phyloP scores from a whole-genome alignment of 116 monocot genomes.

The Iris pallida region DNA sequence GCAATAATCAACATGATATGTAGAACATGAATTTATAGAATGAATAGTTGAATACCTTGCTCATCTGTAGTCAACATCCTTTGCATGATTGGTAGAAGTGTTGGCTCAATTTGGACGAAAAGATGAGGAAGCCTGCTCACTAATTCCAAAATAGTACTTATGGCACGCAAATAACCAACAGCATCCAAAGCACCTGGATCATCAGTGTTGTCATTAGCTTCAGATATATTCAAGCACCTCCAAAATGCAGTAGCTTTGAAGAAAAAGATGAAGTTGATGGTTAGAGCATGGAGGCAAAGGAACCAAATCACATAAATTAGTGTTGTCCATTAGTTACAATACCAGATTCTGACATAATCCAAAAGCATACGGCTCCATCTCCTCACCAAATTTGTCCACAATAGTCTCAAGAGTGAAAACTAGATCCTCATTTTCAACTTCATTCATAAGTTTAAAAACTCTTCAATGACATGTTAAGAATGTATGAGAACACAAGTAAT shows the following conservation, averaged over 20 bases:
- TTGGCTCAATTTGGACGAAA: constrained; percentile 86
- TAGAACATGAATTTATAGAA: not conserved
- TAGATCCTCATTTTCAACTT: constrained; percentile 99
- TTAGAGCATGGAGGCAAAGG: not conserved
- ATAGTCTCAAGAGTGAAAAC: constrained; percentile 98
- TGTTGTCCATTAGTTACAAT: constrained; percentile 8
- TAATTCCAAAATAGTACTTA: constrained; percentile 95
- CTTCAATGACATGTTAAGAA: constrained; percentile 13
- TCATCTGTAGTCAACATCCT: constrained; percentile 93
- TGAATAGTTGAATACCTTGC: constrained; percentile 63
- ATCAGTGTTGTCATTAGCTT: constrained; percentile 79
- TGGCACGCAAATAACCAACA: constrained; percentile 95
- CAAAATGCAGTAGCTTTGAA: constrained; percentile 88
- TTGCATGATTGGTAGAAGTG: constrained; percentile 80
- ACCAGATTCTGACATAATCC: constrained; percentile 98
- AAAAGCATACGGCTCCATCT: constrained; percentile 98
- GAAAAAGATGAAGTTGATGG: constrained; percentile 5
- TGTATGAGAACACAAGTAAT: not conserved
- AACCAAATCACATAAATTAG: constrained; percentile 7
- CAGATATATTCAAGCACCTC: constrained; percentile 79
- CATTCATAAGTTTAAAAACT: constrained; percentile 99
- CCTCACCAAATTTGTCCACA: constrained; percentile 99
- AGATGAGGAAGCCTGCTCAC: constrained; percentile 91
- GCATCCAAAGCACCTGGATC: constrained; percentile 93
- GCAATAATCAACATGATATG: not conserved